A percentile compares a stretch with the other conserved stretches of the same genome.
Conservation (phyloP, 78 protist genomes). For the Thecamonas trahens region DNA sequence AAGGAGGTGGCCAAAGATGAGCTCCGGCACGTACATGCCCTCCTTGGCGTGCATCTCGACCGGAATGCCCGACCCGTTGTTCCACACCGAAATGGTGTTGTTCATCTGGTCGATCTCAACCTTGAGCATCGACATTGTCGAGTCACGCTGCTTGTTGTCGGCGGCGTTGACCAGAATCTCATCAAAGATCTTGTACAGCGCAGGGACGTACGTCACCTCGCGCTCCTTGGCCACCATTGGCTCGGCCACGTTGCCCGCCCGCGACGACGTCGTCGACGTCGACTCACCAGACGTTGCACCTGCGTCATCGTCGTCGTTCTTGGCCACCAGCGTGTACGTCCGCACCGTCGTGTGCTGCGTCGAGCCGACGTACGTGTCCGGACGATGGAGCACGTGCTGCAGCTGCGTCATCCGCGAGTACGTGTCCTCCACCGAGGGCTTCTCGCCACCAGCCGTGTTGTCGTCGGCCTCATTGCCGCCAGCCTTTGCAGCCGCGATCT, state of each 20-base stretch:
- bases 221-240: conserved; percentile 46
- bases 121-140: conserved; percentile 53
- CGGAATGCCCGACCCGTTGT: conserved; percentile 96
- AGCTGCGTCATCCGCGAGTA: conserved; percentile 74
- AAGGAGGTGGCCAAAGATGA: conserved; percentile 93
- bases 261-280: too few relatives aligned
- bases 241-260: too few relatives aligned
- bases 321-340: too few relatives aligned
- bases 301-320: conserved; percentile 7
- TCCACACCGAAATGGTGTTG: conserved; percentile 52
- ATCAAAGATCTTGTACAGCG: conserved; percentile 95
- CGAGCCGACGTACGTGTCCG: conserved; percentile 97
- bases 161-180: conserved; percentile 99
- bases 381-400: conserved; percentile 92
- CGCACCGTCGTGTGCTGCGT: conserved; percentile 57
- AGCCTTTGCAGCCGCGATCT: too few relatives aligned
- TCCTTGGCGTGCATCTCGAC: conserved; percentile 86
- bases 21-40: conserved; percentile 81
- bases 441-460: background rate
- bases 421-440: conserved; percentile 41
- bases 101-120: conserved; percentile 61
- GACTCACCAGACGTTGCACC: background rate
- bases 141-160: conserved; percentile 94
- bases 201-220: conserved; percentile 82
- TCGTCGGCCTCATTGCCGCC: too few relatives aligned